These are phyloP conservation scores for Diaporthe sp. DNA, from an alignment of 2,329 filamentous ascomycete species.

Conservation along the genomic window DNA sequence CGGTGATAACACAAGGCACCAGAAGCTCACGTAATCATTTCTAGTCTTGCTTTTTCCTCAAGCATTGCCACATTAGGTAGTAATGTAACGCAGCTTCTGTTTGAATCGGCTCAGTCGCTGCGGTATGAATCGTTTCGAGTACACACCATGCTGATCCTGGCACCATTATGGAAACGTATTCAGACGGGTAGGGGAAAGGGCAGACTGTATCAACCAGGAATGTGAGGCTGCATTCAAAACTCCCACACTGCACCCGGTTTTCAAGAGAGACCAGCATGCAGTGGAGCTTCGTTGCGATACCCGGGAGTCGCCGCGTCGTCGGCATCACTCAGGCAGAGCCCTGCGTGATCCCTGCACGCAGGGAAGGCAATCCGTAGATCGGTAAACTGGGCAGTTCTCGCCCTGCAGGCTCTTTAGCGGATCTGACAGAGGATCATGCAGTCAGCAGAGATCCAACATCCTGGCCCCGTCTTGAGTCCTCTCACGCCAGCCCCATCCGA, in stretches of 20 bases:
- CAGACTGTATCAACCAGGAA: background rate
- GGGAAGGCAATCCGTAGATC: background rate
- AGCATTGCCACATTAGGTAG: background rate
- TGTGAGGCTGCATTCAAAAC: background rate
- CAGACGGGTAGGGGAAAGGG: background rate
- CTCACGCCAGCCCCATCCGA: background rate
- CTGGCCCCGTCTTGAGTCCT: background rate
- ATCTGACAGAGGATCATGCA: conserved; percentile 36
- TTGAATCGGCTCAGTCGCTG: background rate
- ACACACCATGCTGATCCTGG: conserved; percentile 2
- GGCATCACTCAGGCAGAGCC: conserved; percentile 1
- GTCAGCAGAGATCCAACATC: conserved; percentile 36
- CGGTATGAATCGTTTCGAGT: conserved; percentile 8
- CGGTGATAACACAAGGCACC: background rate
- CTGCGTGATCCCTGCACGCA: conserved; percentile 11
- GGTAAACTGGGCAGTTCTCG: background rate
- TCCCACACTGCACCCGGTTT: conserved; percentile 1
- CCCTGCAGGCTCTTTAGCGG: conserved; percentile 18
- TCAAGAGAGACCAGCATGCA: conserved; percentile 9
- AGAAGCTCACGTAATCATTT: background rate
- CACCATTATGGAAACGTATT: background rate
- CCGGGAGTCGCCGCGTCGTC: conserved; percentile 28
- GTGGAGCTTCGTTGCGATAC: conserved; percentile 10
- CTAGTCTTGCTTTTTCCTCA: background rate
- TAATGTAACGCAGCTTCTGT: background rate